Conservation (phyloP, 805 yeast genomes). For the Candida silvatica region DNA sequence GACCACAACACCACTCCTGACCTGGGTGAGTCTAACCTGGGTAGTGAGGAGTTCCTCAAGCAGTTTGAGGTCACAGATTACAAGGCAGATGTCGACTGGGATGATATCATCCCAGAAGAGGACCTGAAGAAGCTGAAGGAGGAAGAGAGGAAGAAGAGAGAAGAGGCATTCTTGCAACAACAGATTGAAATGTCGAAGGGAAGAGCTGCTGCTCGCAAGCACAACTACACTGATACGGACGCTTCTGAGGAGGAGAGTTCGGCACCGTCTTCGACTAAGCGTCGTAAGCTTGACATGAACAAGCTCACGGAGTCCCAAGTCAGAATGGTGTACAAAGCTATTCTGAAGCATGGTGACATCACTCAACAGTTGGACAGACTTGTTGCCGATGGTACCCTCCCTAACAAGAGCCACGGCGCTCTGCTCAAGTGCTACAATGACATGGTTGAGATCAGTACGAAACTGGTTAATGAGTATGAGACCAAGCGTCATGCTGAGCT, state of each 20-base stretch:
- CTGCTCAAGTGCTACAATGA: constrained; percentile 74
- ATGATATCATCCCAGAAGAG: constrained; percentile 94
- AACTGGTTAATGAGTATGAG: constrained; percentile 57
- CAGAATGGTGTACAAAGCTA: constrained; percentile 75
- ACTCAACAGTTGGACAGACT: constrained; percentile 72
- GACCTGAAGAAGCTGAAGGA: constrained; percentile 84
- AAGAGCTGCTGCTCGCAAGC: constrained; percentile 60
- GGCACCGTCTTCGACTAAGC: constrained; percentile 26
- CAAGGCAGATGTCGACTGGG: constrained; percentile 98
- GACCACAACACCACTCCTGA: constrained; percentile 96
- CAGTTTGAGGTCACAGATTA: constrained; percentile 98
- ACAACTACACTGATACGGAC: constrained; percentile 28
- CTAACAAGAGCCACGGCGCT: constrained; percentile 74
- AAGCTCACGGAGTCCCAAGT: constrained; percentile 78
- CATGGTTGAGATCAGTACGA: constrained; percentile 51
- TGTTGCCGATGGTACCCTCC: constrained; percentile 81
- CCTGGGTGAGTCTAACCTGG: constrained; percentile 92
- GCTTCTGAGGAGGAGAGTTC: constrained; percentile 30
- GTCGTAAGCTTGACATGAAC: constrained; percentile 31
- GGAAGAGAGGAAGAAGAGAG: constrained; percentile 79
- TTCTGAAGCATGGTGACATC: constrained; percentile 76
- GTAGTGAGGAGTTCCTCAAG: constrained; percentile 94
- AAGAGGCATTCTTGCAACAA: constrained; percentile 79
- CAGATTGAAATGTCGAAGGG: constrained; percentile 87
- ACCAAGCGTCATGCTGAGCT: constrained; percentile 46